These are phyloP conservation scores for Candida manassasensis DNA, from an alignment of 805 yeast genomes.

Conservation along the genomic window DNA sequence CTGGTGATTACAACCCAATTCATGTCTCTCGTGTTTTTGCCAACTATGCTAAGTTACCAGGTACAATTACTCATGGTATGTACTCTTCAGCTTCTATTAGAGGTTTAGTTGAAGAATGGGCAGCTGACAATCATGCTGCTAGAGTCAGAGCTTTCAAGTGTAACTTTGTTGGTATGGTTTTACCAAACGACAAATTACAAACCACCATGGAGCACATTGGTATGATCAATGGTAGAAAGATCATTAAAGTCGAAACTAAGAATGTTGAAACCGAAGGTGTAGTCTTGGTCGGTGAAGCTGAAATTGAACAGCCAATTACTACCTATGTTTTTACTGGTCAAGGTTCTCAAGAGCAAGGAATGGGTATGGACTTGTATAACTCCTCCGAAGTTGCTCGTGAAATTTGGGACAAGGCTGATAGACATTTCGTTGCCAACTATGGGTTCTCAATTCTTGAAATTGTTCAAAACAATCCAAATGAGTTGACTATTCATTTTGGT, in stretches of 20 bases:
- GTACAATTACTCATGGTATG: conserved; percentile 99
- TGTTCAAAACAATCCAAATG: conserved; percentile 93
- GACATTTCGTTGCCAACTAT: conserved; percentile 85
- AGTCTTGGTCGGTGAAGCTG: conserved; percentile 93
- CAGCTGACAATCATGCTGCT: conserved; percentile 93
- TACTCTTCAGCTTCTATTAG: conserved; percentile 94
- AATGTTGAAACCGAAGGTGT: conserved; percentile 72
- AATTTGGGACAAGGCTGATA: conserved; percentile 98
- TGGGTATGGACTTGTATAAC: conserved; percentile 99
- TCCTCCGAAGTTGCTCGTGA: conserved; percentile 86
- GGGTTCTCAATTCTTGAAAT: conserved; percentile 97
- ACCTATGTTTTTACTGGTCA: conserved; percentile 98
- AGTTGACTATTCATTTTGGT: conserved; percentile 93
- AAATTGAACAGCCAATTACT: conserved; percentile 96
- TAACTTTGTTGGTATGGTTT: conserved; percentile 91
- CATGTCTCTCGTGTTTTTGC: conserved; percentile 96
- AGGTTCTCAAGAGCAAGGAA: conserved; percentile 99
- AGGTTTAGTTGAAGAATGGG: conserved; percentile 95
- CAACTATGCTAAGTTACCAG: conserved; percentile 87
- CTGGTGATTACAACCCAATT: conserved; percentile 98
- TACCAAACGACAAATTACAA: conserved; percentile 87
- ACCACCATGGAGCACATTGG: conserved; percentile 93
- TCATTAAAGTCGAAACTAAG: conserved; percentile 84
- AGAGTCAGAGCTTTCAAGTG: conserved; percentile 94
- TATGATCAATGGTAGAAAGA: conserved; percentile 98